Base-by-base conservation (phyloP, 768 basidiomycete genomes). In the Leucosporidium creatinivorum region DNA sequence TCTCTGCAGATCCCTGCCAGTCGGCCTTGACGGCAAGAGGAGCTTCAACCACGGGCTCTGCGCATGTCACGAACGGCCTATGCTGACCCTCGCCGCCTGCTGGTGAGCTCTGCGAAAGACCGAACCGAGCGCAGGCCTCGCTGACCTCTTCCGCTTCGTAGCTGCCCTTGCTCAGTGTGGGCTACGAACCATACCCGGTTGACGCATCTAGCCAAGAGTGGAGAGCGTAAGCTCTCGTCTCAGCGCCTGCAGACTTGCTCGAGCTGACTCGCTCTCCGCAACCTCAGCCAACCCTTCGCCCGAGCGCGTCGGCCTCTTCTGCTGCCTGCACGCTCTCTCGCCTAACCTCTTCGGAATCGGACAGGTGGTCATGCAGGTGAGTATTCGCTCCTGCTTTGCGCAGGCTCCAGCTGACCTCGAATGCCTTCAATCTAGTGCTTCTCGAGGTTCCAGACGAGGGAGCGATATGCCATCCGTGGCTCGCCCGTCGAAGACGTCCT, bases 151-250 rank as follows among this genome's bases (percentile, higher is more conserved):
- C 15, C 2, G n/a, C 5, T 21, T 33, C 33, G 12, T 47, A 69
- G 69, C 66, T 72, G 70, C 55, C 70, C 70, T 3, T 72, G 70
- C 62, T 26, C 68, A 10, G 48, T 69, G 2, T 72, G 58, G 59
- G 58, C 58, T 0, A 15, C 31, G 23, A 72, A 66, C 51, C 65
- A 66, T 18, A 48, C 50, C 9, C 47, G 67, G 0, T 36, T 69
- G 4, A 23, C 19, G 19, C 65, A 68, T 26, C 31, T 72, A 1
- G 21, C 54, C 9, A 23, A 62, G 23, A 62, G 54, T 5, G 70
- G 70, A 0, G 28, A 61, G 26, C 62, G 69, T 70, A 19, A 15
- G 69, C 47, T 47, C 1, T 12, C 3, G 0, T 21, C 33, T 47
- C 33, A 9, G 12, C 21, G n/a, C 55, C 33, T 28, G 1, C n/a